phyloP scores from a whole-genome alignment of 2,329 filamentous ascomycete species.

The Ceratocystis variospora region DNA sequence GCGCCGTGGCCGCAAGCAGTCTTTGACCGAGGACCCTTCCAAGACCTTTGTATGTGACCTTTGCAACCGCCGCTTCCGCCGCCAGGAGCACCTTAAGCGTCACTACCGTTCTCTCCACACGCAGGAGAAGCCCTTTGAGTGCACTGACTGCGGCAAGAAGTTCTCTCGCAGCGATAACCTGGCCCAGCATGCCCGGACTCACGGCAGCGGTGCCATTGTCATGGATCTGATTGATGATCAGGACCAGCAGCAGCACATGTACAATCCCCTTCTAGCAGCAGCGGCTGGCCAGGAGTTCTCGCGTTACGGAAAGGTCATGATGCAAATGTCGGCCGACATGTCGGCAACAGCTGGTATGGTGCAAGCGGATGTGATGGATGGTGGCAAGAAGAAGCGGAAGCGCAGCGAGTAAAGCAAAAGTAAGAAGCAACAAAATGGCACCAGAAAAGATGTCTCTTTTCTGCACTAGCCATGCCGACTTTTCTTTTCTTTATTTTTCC shows the following conservation, averaged over 20 bases:
- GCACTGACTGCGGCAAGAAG: slow-evolving; percentile 96
- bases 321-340: slow-evolving; percentile 63
- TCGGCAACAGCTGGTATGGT: slow-evolving; percentile 38
- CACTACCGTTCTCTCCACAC: slow-evolving; percentile 98
- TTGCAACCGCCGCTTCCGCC: slow-evolving; percentile 92
- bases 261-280: slow-evolving; percentile 29
- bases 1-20: slow-evolving; percentile 95
- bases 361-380: slow-evolving; percentile 34
- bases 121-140: slow-evolving; percentile 96
- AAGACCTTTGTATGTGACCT: slow-evolving; percentile 97
- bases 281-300: slow-evolving; percentile 45
- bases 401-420: slow-evolving; percentile 42
- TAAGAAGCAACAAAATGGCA: not conserved
- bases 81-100: slow-evolving; percentile 95
- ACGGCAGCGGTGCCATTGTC: slow-evolving; percentile 77
- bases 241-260: slow-evolving; percentile 32
- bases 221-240: slow-evolving; percentile 74
- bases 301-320: slow-evolving; percentile 62
- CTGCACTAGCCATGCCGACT: not conserved
- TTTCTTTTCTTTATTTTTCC: not conserved
- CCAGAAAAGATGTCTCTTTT: slow-evolving; percentile 1
- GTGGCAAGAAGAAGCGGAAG: slow-evolving; percentile 51
- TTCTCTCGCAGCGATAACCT: slow-evolving; percentile 97
- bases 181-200: slow-evolving; percentile 86
- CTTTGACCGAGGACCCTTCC: slow-evolving; percentile 88